Percentiles rank a stretch among this genome's conserved stretches.
Conservation (phyloP, 2,329 filamentous ascomycete species). For the Diplodia scrobiculata region DNA sequence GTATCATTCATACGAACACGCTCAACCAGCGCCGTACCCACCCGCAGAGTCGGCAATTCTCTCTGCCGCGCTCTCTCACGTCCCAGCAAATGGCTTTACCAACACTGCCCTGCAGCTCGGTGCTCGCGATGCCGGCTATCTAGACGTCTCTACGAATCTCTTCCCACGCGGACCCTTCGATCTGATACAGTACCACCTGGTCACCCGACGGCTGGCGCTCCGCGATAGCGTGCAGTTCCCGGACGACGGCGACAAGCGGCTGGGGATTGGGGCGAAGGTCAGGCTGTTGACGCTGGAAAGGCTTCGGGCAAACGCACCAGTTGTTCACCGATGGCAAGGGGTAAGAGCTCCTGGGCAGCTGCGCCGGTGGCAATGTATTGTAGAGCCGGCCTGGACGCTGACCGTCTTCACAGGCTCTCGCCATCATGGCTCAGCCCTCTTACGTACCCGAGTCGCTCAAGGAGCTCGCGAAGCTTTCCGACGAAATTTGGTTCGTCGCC, state of each 20-base stretch:
- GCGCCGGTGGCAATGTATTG: neutral
- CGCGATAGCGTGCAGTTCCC: conserved; percentile 52
- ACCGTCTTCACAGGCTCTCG: conserved; percentile 66
- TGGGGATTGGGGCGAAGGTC: conserved; percentile 65
- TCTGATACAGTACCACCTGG: conserved; percentile 76
- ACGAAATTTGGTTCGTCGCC: conserved; percentile 88
- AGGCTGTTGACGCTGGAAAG: conserved; percentile 74
- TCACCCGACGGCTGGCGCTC: conserved; percentile 65
- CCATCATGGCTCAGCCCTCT: conserved; percentile 82
- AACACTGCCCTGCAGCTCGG: conserved; percentile 71
- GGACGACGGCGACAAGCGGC: conserved; percentile 40
- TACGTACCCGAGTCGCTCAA: conserved; percentile 74
- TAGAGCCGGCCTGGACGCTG: conserved; percentile 24
- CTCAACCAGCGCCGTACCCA: conserved; percentile 62
- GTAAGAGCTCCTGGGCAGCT: conserved; percentile 51
- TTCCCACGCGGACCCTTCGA: conserved; percentile 79
- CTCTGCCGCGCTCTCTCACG: conserved; percentile 73
- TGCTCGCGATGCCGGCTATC: conserved; percentile 80
- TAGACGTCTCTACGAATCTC: conserved; percentile 81
- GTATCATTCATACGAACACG: conserved; percentile 45
- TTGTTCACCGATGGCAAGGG: conserved; percentile 84
- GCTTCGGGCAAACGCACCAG: conserved; percentile 69
- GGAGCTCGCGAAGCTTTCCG: conserved; percentile 79
- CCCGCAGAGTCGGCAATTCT: conserved; percentile 75
- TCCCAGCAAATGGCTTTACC: conserved; percentile 83